Base-by-base conservation (phyloP, 345 rosid species). In the Garcia nutans region DNA sequence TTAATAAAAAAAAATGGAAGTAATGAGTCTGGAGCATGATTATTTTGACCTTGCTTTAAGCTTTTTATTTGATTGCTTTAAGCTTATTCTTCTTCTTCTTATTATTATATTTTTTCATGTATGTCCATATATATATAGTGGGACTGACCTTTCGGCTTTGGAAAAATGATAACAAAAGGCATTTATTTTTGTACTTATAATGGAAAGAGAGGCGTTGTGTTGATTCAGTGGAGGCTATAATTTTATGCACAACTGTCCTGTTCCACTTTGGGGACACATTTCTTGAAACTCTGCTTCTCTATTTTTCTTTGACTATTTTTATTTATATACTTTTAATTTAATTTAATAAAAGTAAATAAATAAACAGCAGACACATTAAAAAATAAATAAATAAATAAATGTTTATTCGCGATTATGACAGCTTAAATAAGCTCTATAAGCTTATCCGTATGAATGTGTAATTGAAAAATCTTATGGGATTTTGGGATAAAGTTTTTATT, bases 181-280 rank as follows among this genome's bases (percentile, higher is more conserved):
- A 26, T 61, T 16, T 70, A 6, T 9, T 1, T 19, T 56, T 54
- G 77, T 65, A 41, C 55, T 41, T 67, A 58, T 8, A 69, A 45
- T 47, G 67, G 73, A 50, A 60, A 68, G 68, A 67, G 78, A 61
- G 20, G 44, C 10, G 10, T 1, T 17, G 26, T 15, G 5, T 50
- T 37, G 55, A 8, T 15, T 55, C 16, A 55, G 74, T 42, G 71
- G 41, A 42, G 33, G 57, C 57, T 77, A 64, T 76, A 49, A 61
- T 70, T 70, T 50, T 37, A 42, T 69, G 72, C 58, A 63, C 72
- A 79, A 73, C 22, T 56, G 68, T 66, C n/a, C 13, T 76, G 85
- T 79, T 76, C 85, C 83, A 73, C 82, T 76, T 73, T 64, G 63
- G 47, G 80, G 71, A 59, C 68, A 79, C 85, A 73, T 67, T 55